These are phyloP conservation scores for Astrothelium macrocarpum DNA, from an alignment of 495 filamentous ascomycete species.

Conservation along the genomic window DNA sequence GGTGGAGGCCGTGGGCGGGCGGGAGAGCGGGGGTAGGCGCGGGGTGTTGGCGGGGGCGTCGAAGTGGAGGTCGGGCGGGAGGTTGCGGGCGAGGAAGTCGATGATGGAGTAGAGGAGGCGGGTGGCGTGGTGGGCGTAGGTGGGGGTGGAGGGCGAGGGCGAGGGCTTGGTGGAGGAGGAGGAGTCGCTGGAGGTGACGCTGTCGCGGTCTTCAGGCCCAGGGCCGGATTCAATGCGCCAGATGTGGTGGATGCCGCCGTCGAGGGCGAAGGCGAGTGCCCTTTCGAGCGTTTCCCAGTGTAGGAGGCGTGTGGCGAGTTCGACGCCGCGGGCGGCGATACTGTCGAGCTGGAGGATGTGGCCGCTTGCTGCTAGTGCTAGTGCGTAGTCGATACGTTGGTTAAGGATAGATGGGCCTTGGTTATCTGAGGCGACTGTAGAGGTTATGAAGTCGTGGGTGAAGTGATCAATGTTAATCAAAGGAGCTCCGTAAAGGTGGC, in stretches of 20 bases:
- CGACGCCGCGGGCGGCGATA: conserved; percentile 20
- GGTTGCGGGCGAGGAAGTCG: conserved; percentile 25
- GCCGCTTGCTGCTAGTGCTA: conserved; percentile 25
- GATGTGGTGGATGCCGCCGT: conserved; percentile 16
- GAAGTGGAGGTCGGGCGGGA: conserved; percentile 26
- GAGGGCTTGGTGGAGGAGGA: conserved; percentile 11
- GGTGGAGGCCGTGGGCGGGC: conserved; percentile 1
- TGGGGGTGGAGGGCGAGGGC: conserved; percentile 4
- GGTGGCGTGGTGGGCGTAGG: conserved; percentile 18
- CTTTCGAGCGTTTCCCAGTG: conserved; percentile 30
- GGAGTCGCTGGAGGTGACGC: conserved; percentile 18
- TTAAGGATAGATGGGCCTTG: conserved; percentile 3
- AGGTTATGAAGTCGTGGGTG: conserved; percentile 13
- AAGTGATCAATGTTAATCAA: conserved; percentile 17
- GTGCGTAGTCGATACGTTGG: conserved; percentile 24
- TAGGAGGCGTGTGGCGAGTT: conserved; percentile 21
- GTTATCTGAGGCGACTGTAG: conserved; percentile 5
- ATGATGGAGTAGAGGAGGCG: conserved; percentile 22
- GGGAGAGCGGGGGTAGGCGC: conserved; percentile 16
- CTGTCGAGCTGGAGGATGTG: conserved; percentile 18
- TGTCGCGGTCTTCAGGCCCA: conserved; percentile 16
- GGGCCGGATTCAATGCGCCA: conserved; percentile 15
- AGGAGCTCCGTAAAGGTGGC: conserved; percentile 28
- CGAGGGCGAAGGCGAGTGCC: conserved; percentile 23
- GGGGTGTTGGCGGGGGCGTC: conserved; percentile 19